phyloP scores from a whole-genome alignment of 495 filamentous ascomycete species.

The Poronia punctata region DNA sequence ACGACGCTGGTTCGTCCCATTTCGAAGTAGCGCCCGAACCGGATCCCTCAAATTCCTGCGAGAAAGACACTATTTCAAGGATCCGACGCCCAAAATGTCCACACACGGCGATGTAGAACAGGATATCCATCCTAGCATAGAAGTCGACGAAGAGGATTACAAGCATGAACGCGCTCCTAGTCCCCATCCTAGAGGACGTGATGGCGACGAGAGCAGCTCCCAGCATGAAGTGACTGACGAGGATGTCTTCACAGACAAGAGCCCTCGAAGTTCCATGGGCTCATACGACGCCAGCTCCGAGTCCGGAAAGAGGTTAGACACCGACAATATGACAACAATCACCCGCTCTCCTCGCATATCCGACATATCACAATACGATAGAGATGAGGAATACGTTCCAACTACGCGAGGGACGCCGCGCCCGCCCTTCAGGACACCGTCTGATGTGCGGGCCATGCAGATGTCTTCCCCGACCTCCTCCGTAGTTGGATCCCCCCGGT shows the following conservation, averaged over 20 bases:
- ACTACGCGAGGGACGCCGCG: conserved; percentile 31
- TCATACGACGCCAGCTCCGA: conserved; percentile 30
- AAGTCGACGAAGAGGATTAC: conserved; percentile 8
- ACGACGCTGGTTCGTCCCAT: background rate
- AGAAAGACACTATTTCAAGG: conserved; percentile 27
- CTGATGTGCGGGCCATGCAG: conserved; percentile 70
- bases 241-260: conserved; percentile 49
- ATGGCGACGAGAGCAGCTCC: conserved; percentile 32
- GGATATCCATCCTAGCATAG: conserved; percentile 16
- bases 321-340: conserved; percentile 27
- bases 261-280: conserved; percentile 38
- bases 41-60: conserved; percentile 4
- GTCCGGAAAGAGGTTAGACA: conserved; percentile 12
- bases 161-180: conserved; percentile 14
- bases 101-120: conserved; percentile 10
- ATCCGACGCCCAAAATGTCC: conserved; percentile 28
- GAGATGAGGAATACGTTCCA: conserved; percentile 33
- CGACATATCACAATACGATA: conserved; percentile 32
- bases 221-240: conserved; percentile 45
- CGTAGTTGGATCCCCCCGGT: conserved; percentile 42
- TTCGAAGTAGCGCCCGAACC: conserved; percentile 6
- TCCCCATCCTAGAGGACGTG: conserved; percentile 15
- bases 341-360: conserved; percentile 37
- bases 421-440: conserved; percentile 52
- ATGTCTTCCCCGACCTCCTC: conserved; percentile 60